Evolutionary conservation across 768 basidiomycete species (phyloP).

Genomic region (Lactarius hengduanensis): DNA sequence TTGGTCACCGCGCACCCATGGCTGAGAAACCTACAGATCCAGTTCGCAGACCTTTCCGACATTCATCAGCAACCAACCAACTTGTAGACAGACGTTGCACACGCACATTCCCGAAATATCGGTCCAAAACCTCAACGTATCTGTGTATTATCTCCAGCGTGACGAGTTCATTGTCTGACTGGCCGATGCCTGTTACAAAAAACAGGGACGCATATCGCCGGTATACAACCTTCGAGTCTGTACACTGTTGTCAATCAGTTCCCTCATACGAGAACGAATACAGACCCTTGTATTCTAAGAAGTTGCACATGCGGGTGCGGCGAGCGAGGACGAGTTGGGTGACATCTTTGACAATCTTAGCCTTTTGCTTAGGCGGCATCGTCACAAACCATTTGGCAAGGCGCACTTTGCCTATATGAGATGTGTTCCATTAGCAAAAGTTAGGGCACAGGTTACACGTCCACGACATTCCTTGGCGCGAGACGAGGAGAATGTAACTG

Average conservation of each 20-base stretch:
- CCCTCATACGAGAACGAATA: constrained; percentile 2
- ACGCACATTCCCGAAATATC: constrained; percentile 85
- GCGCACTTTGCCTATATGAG: constrained; percentile 75
- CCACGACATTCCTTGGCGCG: constrained; percentile 68
- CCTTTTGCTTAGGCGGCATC: constrained; percentile 73
- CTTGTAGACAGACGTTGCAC: background rate
- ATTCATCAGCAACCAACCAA: constrained; percentile 4
- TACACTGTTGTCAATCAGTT: background rate
- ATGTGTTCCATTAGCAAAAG: background rate
- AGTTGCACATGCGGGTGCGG: constrained; percentile 90
- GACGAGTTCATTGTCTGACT: constrained; percentile 86
- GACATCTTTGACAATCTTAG: constrained; percentile 94
- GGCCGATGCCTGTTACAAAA: constrained; percentile 86
- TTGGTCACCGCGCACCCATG: background rate
- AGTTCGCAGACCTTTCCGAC: constrained; percentile 77
- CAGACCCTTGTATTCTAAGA: constrained; percentile 94
- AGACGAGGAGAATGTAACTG: constrained; percentile 91
- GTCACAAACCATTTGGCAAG: constrained; percentile 96
- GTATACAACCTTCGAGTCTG: constrained; percentile 88
- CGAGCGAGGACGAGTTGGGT: constrained; percentile 89
- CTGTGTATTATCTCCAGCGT: constrained; percentile 93
- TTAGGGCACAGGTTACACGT: background rate
- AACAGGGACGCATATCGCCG: constrained; percentile 93
- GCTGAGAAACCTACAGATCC: constrained; percentile 65
- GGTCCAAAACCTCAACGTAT: constrained; percentile 86